A percentile compares a stretch with the other conserved stretches of the same genome.
These are phyloP conservation scores for Phaeoacremonium minimum DNA, from an alignment of 2,329 filamentous ascomycete genomes.

Conservation along the genomic window DNA sequence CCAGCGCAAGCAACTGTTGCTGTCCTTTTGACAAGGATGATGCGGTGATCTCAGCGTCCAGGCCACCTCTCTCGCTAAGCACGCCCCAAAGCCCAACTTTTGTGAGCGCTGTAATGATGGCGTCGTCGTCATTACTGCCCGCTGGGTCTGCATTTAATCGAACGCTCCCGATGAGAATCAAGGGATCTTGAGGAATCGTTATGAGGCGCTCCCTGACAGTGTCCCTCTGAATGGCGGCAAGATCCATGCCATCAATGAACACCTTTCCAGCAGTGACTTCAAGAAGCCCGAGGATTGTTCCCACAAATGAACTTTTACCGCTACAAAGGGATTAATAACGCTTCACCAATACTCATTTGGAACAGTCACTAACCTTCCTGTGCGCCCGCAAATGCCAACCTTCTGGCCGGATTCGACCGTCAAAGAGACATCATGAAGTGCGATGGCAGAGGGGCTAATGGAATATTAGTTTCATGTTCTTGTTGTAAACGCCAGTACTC, in stretches of 20 bases:
- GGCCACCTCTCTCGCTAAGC: conserved; percentile 28
- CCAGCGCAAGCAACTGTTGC: too few species aligned
- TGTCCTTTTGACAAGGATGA: too few species aligned
- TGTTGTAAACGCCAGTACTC: neutral
- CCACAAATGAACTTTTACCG: conserved; percentile 44
- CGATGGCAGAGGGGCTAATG: neutral
- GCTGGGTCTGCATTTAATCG: conserved; percentile 43
- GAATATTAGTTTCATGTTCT: too few species aligned
- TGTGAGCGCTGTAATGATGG: conserved; percentile 36
- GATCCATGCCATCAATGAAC: conserved; percentile 36
- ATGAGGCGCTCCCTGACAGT: conserved; percentile 26
- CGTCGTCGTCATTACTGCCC: conserved; percentile 26
- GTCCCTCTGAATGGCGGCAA: conserved; percentile 17
- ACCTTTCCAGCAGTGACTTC: conserved; percentile 37
- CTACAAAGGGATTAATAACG: conserved; percentile 18
- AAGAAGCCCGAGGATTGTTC: conserved; percentile 41
- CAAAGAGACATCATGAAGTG: neutral
- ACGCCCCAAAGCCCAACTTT: conserved; percentile 39
- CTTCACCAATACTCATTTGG: neutral
- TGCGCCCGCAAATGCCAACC: conserved; percentile 18
- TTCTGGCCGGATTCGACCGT: conserved; percentile 1
- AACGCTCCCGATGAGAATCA: conserved; percentile 41
- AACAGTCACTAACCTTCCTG: conserved; percentile 4
- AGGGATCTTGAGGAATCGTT: conserved; percentile 45
- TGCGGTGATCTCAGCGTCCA: too few species aligned